A percentile compares a stretch with the other conserved stretches of the same genome.
Conservation (phyloP, 2,329 filamentous ascomycete genomes). For the Diaporthe australafricana region DNA sequence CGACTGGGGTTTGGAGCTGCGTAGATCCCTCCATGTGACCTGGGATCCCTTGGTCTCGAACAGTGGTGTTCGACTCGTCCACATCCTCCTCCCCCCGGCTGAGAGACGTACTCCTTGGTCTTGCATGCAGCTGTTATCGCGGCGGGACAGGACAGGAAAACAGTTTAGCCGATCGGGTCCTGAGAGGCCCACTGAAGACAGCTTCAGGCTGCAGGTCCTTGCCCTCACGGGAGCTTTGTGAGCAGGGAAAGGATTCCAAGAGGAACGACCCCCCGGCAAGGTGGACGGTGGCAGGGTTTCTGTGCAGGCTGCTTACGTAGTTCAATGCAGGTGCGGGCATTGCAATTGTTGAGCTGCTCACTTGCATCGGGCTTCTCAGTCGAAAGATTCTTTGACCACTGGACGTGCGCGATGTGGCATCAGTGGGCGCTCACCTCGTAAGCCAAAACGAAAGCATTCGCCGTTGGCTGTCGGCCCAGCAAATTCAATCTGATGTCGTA, state of each 20-base stretch:
- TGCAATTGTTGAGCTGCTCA: conserved; percentile 2
- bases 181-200: not conserved
- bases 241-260: not conserved
- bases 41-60: not conserved
- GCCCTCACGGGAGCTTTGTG: not conserved
- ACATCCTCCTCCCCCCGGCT: not conserved
- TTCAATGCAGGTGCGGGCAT: not conserved
- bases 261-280: not conserved
- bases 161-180: not conserved
- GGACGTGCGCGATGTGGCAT: not conserved
- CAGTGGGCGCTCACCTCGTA: not conserved
- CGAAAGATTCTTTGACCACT: not conserved
- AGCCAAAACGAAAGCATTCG: conserved; percentile 1
- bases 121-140: conserved; percentile 17
- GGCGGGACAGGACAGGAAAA: conserved; percentile 6
- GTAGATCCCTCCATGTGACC: not conserved
- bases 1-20: conserved; percentile 10
- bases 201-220: conserved; percentile 8
- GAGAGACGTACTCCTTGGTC: conserved; percentile 10
- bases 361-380: not conserved
- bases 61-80: conserved; percentile 9
- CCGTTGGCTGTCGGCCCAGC: not conserved
- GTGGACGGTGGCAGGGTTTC: not conserved
- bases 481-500: conserved; percentile 22
- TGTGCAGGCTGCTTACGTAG: not conserved